phyloP scores from a whole-genome alignment of 2,329 filamentous ascomycete genomes.

The Verticillium tricorpus region DNA sequence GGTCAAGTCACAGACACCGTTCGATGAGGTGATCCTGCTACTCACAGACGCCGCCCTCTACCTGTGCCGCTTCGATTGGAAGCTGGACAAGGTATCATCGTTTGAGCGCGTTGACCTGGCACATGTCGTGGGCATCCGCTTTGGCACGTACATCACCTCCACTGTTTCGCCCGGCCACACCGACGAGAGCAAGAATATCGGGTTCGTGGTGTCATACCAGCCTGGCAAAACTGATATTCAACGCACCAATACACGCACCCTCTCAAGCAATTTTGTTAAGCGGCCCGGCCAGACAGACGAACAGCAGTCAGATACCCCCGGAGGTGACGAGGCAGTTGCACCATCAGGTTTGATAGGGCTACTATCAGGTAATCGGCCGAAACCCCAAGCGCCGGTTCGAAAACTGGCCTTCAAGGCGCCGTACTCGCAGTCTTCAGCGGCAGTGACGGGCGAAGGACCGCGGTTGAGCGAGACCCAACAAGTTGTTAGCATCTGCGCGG shows the following conservation, averaged over 20 bases:
- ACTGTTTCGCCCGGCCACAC: constrained; percentile 74
- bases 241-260: constrained; percentile 79
- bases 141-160: constrained; percentile 86
- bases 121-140: constrained; percentile 67
- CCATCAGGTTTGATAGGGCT: constrained; percentile 33
- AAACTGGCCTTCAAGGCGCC: constrained; percentile 53
- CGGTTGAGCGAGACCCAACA: constrained; percentile 50
- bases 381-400: constrained; percentile 20
- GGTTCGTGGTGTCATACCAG: constrained; percentile 74
- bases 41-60: constrained; percentile 84
- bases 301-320: neutral
- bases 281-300: constrained; percentile 1
- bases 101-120: constrained; percentile 82
- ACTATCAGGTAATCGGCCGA: constrained; percentile 21
- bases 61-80: constrained; percentile 90
- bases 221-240: constrained; percentile 67
- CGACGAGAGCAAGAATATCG: constrained; percentile 76
- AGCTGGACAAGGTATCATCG: constrained; percentile 85
- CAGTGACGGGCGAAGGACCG: constrained; percentile 44
- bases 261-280: constrained; percentile 48
- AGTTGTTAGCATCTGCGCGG: constrained; percentile 63
- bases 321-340: constrained; percentile 2
- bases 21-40: constrained; percentile 85
- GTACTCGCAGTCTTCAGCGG: constrained; percentile 48
- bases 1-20: constrained; percentile 59